Conservation (phyloP, 23 red algal genomes). For the Cyanidioschyzon merolae region DNA sequence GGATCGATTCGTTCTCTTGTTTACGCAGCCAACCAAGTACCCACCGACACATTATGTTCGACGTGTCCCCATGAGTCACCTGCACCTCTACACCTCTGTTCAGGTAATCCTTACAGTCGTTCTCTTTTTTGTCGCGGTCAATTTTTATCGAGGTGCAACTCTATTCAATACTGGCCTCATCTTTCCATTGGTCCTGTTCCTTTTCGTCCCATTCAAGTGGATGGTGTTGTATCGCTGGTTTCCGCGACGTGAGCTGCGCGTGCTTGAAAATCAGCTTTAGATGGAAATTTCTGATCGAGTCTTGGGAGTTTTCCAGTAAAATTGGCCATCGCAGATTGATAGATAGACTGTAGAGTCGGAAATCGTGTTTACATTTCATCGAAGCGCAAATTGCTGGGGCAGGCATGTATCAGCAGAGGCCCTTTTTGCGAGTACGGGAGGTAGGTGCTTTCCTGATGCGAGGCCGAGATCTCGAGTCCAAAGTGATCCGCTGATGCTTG, state of each 20-base stretch:
- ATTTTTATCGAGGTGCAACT: constrained; percentile 71
- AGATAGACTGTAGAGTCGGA: no score
- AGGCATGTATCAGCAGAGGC: no score
- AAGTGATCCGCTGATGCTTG: no score
- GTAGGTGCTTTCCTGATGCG: no score
- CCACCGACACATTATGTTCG: constrained; percentile 84
- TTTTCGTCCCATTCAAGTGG: constrained; percentile 64
- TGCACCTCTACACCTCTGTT: constrained; percentile 70
- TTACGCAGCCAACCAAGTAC: constrained; percentile 81
- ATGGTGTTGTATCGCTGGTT: constrained; percentile 12
- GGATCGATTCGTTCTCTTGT: constrained; percentile 67
- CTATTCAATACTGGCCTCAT: constrained; percentile 81
- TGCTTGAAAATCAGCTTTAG: constrained; percentile 12
- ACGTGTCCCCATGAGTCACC: constrained; percentile 51
- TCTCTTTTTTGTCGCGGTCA: constrained; percentile 82
- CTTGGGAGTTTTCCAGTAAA: no score
- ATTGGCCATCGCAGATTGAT: no score
- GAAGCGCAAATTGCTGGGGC: no score
- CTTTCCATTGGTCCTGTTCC: constrained; percentile 81
- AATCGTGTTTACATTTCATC: no score
- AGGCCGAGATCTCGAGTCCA: no score
- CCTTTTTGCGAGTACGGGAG: no score
- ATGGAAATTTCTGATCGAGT: neutral
- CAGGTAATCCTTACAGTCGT: constrained; percentile 59
- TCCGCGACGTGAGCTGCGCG: constrained; percentile 12